Conservation (phyloP, 306 rosid species). For the Chamaecrista fasciculata region DNA sequence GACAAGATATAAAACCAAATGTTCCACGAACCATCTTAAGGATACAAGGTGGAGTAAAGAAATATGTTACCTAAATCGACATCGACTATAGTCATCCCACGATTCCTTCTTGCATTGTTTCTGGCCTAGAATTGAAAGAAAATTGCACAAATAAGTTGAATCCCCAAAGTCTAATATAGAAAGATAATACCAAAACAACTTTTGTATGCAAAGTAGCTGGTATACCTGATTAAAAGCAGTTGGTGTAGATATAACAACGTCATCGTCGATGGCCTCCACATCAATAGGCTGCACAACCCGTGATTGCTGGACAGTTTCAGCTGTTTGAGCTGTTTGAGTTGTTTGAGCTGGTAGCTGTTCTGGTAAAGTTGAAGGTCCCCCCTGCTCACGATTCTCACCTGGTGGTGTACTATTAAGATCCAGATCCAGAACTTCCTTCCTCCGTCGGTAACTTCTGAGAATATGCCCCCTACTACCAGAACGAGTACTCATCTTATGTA, state of each 20-base stretch:
- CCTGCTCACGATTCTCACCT: constrained; percentile 13
- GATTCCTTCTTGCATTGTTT: constrained; percentile 57
- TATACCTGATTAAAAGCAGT: constrained; percentile 62
- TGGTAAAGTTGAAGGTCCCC: not conserved
- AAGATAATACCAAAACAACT: not conserved
- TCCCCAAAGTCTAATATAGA: not conserved
- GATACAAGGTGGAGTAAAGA: not conserved
- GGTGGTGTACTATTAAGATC: constrained; percentile 28
- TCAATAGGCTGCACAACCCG: constrained; percentile 43
- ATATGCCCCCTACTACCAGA: not conserved
- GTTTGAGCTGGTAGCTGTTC: not conserved
- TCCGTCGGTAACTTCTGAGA: not conserved
- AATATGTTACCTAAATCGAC: constrained; percentile 47
- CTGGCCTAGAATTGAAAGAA: constrained; percentile 45
- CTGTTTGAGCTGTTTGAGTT: not conserved
- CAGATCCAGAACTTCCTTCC: not conserved
- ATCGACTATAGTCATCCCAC: constrained; percentile 43
- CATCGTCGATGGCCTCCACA: constrained; percentile 67
- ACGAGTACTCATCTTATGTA: constrained; percentile 20
- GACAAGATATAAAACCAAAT: not conserved
- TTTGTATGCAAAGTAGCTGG: not conserved
- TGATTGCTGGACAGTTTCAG: constrained; percentile 11
- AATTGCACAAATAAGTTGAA: not conserved
- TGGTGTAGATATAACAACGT: constrained; percentile 61
- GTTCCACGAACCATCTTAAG: not conserved